Evolutionary conservation across 805 yeast species (phyloP).

Genomic region (Candida dendrica): DNA sequence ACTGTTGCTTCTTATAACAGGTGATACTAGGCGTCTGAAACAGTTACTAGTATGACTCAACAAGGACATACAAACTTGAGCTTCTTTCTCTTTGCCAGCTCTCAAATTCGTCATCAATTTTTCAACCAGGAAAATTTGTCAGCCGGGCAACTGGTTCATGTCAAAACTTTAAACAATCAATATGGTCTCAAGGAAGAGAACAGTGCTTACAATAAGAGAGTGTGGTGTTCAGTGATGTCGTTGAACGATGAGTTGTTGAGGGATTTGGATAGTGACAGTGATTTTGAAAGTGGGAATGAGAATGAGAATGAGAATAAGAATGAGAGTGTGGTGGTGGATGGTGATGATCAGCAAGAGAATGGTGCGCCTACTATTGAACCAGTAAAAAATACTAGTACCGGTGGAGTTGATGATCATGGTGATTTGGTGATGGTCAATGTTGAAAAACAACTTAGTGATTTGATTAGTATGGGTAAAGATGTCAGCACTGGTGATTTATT

Average conservation of each 20-base stretch:
- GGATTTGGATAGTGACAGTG: constrained; percentile 27
- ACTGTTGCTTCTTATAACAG: background rate
- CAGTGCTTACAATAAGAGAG: too few relatives aligned
- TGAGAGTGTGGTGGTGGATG: constrained; percentile 1
- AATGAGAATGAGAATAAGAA: too few relatives aligned
- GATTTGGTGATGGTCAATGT: constrained; percentile 5
- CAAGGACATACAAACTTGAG: background rate
- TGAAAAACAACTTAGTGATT: background rate
- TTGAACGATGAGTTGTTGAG: constrained; percentile 20
- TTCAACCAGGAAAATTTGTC: too few relatives aligned
- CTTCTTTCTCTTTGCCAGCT: too few relatives aligned
- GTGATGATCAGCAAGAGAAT: background rate
- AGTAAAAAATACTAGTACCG: background rate
- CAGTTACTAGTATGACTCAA: background rate
- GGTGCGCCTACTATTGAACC: too few relatives aligned
- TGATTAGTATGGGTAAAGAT: constrained; percentile 9
- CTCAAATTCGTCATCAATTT: too few relatives aligned
- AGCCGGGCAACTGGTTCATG: too few relatives aligned
- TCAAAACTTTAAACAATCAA: too few relatives aligned
- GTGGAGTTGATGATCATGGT: constrained; percentile 2
- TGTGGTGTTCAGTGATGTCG: constrained; percentile 15
- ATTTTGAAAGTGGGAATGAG: constrained; percentile 10
- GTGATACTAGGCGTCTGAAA: background rate
- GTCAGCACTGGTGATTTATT: constrained; percentile 6
- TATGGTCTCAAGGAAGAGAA: too few relatives aligned